Percentiles rank a stretch among this genome's conserved stretches.
Conservation (phyloP, 129 eudicot genomes). For the Lactuca saligna region DNA sequence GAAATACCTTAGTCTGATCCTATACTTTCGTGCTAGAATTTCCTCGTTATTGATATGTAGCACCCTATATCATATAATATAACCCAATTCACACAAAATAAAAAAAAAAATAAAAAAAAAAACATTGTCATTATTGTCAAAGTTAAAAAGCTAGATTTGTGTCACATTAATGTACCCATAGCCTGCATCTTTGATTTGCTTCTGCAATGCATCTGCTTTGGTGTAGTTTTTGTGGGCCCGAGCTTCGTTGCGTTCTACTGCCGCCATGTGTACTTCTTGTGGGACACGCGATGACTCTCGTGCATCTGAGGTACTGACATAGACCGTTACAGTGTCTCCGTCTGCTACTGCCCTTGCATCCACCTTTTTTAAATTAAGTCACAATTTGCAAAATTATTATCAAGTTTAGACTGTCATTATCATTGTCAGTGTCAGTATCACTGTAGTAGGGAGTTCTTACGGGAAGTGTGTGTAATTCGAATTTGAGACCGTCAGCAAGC, state of each 20-base stretch:
- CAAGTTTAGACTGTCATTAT: not conserved
- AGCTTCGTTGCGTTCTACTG: conserved; percentile 60
- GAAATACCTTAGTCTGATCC: conserved; percentile 75
- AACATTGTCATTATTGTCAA: not conserved
- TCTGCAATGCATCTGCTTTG: conserved; percentile 63
- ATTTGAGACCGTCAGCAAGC: conserved; percentile 53
- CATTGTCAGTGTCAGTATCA: not conserved
- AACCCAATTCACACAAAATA: not conserved
- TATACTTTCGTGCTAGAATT: conserved; percentile 69
- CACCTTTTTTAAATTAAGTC: conserved; percentile 43
- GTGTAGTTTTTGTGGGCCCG: conserved; percentile 56
- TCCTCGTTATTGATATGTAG: conserved; percentile 54
- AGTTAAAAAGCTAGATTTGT: not conserved
- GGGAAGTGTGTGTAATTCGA: conserved; percentile 68
- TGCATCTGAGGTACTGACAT: conserved; percentile 55
- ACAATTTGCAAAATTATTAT: not conserved
- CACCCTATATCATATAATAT: conserved; percentile 43
- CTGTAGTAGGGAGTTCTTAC: conserved; percentile 36
- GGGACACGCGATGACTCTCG: conserved; percentile 78
- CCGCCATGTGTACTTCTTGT: conserved; percentile 55
- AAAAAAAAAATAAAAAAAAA: not conserved
- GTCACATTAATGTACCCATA: conserved; percentile 40
- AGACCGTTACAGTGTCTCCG: conserved; percentile 87
- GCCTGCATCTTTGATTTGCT: conserved; percentile 59
- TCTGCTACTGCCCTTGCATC: conserved; percentile 81